Evolutionary conservation across 129 eudicot genomes (phyloP).

Genomic region (Chrysanthemum lavandulifolium): DNA sequence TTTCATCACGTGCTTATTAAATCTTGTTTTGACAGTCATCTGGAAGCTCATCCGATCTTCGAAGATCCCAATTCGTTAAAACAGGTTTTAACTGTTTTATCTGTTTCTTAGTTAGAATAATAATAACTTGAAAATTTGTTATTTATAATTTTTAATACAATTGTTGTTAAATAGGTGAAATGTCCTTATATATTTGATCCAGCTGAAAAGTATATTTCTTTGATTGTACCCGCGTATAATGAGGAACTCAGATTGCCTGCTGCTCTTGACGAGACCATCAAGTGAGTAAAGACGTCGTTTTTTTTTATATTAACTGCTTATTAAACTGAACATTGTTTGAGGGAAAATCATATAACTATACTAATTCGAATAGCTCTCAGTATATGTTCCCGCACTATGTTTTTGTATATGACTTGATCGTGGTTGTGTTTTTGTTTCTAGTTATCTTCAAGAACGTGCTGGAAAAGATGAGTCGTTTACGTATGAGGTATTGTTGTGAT

Average conservation of each 20-base stretch:
- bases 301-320: neutral
- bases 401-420: too few relatives aligned
- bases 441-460: conserved; percentile 80
- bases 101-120: too few relatives aligned
- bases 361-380: too few relatives aligned
- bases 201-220: conserved; percentile 81
- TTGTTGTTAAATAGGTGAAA: conserved; percentile 48
- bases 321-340: too few relatives aligned
- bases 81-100: conserved; percentile 36
- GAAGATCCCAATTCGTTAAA: conserved; percentile 98
- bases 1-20: neutral
- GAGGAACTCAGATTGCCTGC: conserved; percentile 90
- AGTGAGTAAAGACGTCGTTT: conserved; percentile 30
- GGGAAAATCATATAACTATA: too few relatives aligned
- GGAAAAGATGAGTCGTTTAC: conserved; percentile 66
- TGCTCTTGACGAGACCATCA: conserved; percentile 87
- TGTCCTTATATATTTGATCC: conserved; percentile 82
- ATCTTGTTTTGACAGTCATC: conserved; percentile 46
- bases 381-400: too few relatives aligned
- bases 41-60: conserved; percentile 74
- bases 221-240: conserved; percentile 92
- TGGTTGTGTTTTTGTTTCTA: neutral
- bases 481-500: conserved; percentile 53
- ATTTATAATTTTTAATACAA: neutral
- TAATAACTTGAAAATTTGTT: conserved; percentile 5